Percentiles rank a stretch among this genome's conserved stretches.
Evolutionary conservation across 805 yeast genomes (phyloP).

Genomic region (Yarrowia sp.): DNA sequence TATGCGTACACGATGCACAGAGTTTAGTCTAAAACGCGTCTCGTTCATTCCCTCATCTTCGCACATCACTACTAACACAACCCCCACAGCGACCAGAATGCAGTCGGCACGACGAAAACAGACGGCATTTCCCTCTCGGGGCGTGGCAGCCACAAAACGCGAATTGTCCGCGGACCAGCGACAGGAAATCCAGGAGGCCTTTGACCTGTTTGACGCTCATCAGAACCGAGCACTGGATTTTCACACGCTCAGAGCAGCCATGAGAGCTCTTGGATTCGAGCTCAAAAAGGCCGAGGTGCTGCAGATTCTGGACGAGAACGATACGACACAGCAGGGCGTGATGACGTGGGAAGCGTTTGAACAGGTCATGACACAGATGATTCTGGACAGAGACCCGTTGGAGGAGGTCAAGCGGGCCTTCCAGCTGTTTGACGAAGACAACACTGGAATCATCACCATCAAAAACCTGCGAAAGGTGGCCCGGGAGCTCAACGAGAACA

Average conservation of each 20-base stretch:
- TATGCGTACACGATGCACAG: background rate
- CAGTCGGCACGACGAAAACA: conserved; percentile 21
- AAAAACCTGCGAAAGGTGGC: conserved; percentile 85
- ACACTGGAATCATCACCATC: conserved; percentile 78
- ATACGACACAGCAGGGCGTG: conserved; percentile 60
- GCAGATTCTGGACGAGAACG: conserved; percentile 75
- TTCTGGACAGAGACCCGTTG: conserved; percentile 84
- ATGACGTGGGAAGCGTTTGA: conserved; percentile 81
- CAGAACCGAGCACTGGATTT: conserved; percentile 85
- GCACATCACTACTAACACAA: background rate
- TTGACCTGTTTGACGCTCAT: conserved; percentile 86
- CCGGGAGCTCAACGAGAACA: conserved; percentile 84
- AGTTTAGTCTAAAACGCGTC: conserved; percentile 12
- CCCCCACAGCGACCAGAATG: background rate
- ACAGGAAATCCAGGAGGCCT: conserved; percentile 90
- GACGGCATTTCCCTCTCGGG: background rate
- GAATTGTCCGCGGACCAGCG: conserved; percentile 83
- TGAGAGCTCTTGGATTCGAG: conserved; percentile 92
- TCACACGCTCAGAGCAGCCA: conserved; percentile 73
- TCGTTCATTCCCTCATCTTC: background rate
- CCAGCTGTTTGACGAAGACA: conserved; percentile 80
- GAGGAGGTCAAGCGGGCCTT: conserved; percentile 92
- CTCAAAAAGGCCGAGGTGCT: conserved; percentile 74
- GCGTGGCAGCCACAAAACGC: conserved; percentile 21
- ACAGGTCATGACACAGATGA: conserved; percentile 71